Evolutionary conservation across 805 yeast genomes (phyloP).

Genomic region (Candida chilensis): DNA sequence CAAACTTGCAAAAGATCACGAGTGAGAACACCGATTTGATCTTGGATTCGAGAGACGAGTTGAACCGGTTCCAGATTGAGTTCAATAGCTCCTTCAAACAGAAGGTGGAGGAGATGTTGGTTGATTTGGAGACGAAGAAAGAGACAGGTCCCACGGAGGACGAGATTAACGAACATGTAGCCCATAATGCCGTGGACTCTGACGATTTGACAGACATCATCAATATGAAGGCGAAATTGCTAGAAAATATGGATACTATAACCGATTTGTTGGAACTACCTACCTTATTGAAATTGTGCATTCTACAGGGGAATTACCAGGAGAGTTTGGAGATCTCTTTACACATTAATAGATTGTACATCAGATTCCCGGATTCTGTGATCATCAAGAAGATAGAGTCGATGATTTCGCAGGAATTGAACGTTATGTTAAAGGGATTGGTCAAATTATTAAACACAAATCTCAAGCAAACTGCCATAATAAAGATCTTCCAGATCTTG

Average conservation of each 20-base stretch:
- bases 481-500: conserved; percentile 71
- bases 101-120: not conserved
- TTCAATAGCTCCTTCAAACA: conserved; percentile 17
- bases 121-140: not conserved
- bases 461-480: conserved; percentile 66
- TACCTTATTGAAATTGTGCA: conserved; percentile 73
- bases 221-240: conserved; percentile 21
- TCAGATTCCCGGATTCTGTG: conserved; percentile 56
- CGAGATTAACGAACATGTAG: too few species aligned
- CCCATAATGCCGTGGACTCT: too few species aligned
- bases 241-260: conserved; percentile 59
- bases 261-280: conserved; percentile 81
- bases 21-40: conserved; percentile 35
- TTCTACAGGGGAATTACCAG: conserved; percentile 76
- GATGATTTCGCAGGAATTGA: conserved; percentile 46
- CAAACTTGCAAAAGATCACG: conserved; percentile 29
- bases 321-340: conserved; percentile 83
- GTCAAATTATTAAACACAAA: conserved; percentile 65
- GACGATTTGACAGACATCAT: conserved; percentile 13
- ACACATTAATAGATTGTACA: conserved; percentile 57
- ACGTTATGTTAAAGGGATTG: conserved; percentile 62
- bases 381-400: conserved; percentile 40
- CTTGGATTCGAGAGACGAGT: conserved; percentile 25
- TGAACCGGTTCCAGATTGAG: conserved; percentile 19
- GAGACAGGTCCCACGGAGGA: too few species aligned